Percentiles rank a stretch among this genome's conserved stretches.
These are phyloP conservation scores for Tolypocladium ophioglossoides DNA, from an alignment of 2,329 filamentous ascomycete genomes.

Conservation along the genomic window DNA sequence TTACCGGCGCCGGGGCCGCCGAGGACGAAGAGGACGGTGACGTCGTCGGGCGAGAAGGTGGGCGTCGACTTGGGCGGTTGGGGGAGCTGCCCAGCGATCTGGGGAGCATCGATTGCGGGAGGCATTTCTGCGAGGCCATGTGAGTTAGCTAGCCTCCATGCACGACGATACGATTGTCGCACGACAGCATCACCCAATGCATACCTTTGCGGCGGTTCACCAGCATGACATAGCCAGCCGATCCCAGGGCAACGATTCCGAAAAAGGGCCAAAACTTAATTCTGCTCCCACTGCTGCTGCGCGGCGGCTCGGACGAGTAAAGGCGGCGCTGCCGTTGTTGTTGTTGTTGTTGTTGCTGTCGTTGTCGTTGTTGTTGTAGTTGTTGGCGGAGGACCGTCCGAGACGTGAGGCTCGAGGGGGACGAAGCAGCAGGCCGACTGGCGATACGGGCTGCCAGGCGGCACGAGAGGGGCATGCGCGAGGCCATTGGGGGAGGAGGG, in stretches of 20 bases:
- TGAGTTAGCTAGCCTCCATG: not conserved
- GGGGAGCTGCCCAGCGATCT: conserved; percentile 31
- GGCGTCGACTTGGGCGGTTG: conserved; percentile 47
- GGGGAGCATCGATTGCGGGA: conserved; percentile 21
- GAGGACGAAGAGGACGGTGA: conserved; percentile 94
- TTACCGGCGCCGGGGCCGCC: conserved; percentile 94
- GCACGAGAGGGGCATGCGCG: conserved; percentile 18
- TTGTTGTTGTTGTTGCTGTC: conserved; percentile 6
- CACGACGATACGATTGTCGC: not conserved
- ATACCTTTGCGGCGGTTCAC: conserved; percentile 39
- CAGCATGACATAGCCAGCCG: conserved; percentile 38
- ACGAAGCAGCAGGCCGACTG: conserved; percentile 4
- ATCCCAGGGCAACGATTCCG: conserved; percentile 35
- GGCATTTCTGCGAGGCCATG: conserved; percentile 27
- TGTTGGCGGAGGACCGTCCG: not conserved
- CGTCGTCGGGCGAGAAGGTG: conserved; percentile 62
- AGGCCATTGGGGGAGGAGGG: conserved; percentile 15
- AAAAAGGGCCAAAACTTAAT: conserved; percentile 52
- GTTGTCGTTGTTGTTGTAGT: conserved; percentile 2
- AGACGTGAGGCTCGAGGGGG: conserved; percentile 8
- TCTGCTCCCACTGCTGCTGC: conserved; percentile 18
- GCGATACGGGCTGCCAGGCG: conserved; percentile 11
- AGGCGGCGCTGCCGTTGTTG: conserved; percentile 9
- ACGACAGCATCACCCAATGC: conserved; percentile 5
- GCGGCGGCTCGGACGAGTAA: conserved; percentile 34